Evolutionary conservation across 108 stramenopile genomes (phyloP).

Genomic region (Asterionellopsis glacialis): DNA sequence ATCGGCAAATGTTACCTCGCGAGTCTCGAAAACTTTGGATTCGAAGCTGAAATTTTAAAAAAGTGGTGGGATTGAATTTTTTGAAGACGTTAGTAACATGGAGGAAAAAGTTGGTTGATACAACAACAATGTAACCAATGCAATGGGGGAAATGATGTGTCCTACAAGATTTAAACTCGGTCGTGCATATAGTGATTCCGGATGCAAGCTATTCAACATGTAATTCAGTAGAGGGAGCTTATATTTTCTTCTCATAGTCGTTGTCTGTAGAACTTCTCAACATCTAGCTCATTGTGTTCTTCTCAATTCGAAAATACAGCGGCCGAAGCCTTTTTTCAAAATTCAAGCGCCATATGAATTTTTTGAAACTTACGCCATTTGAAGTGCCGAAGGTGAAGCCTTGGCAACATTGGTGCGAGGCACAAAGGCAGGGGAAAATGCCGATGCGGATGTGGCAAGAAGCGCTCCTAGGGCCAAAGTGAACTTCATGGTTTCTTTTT

Average conservation of each 20-base stretch:
- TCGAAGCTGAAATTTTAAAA: constrained; percentile 46
- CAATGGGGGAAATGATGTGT: background rate
- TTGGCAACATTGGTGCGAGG: constrained; percentile 13
- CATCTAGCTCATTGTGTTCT: background rate
- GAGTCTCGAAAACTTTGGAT: constrained; percentile 85
- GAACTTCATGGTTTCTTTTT: constrained; percentile 63
- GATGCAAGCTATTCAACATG: constrained; percentile 58
- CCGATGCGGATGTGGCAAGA: constrained; percentile 66
- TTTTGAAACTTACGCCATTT: constrained; percentile 32
- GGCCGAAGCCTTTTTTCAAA: constrained; percentile 1
- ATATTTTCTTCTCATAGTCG: constrained; percentile 28
- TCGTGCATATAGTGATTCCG: constrained; percentile 63
- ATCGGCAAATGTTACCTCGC: constrained; percentile 81
- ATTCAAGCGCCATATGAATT: constrained; percentile 1
- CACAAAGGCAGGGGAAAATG: constrained; percentile 57
- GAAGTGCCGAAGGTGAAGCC: constrained; percentile 16
- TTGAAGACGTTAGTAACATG: background rate
- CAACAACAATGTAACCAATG: background rate
- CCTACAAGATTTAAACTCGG: constrained; percentile 28
- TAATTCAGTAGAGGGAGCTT: constrained; percentile 67
- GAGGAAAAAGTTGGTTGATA: background rate
- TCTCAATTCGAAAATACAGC: background rate
- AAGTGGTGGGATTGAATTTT: background rate
- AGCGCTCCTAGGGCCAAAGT: constrained; percentile 58
- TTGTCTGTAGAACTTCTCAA: background rate